phyloP scores from a whole-genome alignment of 2,329 filamentous ascomycete genomes.

The Hypocreales sp. region DNA sequence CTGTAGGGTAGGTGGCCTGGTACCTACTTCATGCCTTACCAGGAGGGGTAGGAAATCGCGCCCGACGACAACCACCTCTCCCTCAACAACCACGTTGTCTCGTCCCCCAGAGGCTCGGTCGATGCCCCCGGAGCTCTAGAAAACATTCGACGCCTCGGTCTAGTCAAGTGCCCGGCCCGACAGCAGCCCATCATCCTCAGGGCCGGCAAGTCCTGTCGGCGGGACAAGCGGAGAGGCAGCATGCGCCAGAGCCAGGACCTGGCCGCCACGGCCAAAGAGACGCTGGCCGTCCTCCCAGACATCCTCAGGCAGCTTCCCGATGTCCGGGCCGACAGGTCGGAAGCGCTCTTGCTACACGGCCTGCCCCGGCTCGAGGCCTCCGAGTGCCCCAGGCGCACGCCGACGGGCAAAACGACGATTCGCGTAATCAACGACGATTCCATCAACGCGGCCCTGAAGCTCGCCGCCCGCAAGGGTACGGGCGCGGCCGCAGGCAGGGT shows the following conservation, averaged over 20 bases:
- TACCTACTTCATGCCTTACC: too few relatives aligned
- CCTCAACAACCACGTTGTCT: too few relatives aligned
- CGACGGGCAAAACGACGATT: constrained; percentile 21
- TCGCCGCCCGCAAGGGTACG: constrained; percentile 12
- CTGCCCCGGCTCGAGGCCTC: constrained; percentile 21
- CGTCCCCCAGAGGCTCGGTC: too few relatives aligned
- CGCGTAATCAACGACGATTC: constrained; percentile 40
- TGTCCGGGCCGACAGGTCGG: constrained; percentile 19
- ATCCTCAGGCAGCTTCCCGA: constrained; percentile 28
- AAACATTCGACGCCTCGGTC: too few relatives aligned
- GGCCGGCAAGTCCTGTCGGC: too few relatives aligned
- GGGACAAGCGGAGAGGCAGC: too few relatives aligned
- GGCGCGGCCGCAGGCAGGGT: constrained; percentile 19
- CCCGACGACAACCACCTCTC: too few relatives aligned
- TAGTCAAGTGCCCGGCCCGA: too few relatives aligned
- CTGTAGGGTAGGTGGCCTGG: too few relatives aligned
- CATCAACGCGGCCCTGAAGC: constrained; percentile 36
- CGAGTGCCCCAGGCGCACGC: constrained; percentile 25
- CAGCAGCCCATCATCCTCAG: too few relatives aligned
- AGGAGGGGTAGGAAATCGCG: too few relatives aligned
- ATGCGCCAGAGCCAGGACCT: constrained; percentile 13
- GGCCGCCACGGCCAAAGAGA: constrained; percentile 29
- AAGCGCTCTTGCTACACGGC: constrained; percentile 19
- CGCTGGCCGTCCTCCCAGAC: constrained; percentile 26
- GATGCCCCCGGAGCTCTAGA: too few relatives aligned